phyloP scores from a whole-genome alignment of 2,329 filamentous ascomycete genomes.

The Ambrosiella cleistominuta region DNA sequence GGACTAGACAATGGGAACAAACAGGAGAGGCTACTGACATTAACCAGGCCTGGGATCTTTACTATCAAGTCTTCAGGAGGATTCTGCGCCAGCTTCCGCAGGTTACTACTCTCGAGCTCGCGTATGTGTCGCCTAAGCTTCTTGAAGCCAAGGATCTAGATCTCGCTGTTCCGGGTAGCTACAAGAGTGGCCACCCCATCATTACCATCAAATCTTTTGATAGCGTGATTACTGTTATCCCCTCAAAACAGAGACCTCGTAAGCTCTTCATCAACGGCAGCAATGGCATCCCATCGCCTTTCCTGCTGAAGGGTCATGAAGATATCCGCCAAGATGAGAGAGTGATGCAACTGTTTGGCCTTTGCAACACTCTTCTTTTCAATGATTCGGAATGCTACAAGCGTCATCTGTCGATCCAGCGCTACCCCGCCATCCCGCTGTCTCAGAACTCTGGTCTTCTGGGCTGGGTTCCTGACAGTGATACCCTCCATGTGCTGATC shows the following conservation, averaged over 20 bases:
- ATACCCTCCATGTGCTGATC: slow-evolving; percentile 91
- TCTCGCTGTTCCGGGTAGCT: slow-evolving; percentile 88
- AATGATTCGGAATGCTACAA: slow-evolving; percentile 96
- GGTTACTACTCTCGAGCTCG: slow-evolving; percentile 78
- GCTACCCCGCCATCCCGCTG: slow-evolving; percentile 89
- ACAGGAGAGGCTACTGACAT: slow-evolving; percentile 86
- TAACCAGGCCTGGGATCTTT: slow-evolving; percentile 97
- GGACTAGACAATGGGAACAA: slow-evolving; percentile 80
- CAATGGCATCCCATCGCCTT: slow-evolving; percentile 74
- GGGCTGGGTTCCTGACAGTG: slow-evolving; percentile 93
- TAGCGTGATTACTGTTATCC: slow-evolving; percentile 76
- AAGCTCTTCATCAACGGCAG: slow-evolving; percentile 79
- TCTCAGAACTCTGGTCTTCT: slow-evolving; percentile 91
- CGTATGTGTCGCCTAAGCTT: slow-evolving; percentile 91
- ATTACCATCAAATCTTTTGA: slow-evolving; percentile 83
- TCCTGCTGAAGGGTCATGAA: slow-evolving; percentile 94
- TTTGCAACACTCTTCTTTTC: slow-evolving; percentile 86
- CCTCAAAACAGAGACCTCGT: slow-evolving; percentile 87
- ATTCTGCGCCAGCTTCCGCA: slow-evolving; percentile 88
- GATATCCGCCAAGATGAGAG: slow-evolving; percentile 97
- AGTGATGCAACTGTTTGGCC: slow-evolving; percentile 97
- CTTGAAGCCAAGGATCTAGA: slow-evolving; percentile 73
- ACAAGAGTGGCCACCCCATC: slow-evolving; percentile 59
- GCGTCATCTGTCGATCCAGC: slow-evolving; percentile 87
- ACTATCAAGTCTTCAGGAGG: slow-evolving; percentile 94